Conservation (phyloP, 495 filamentous ascomycete genomes). For the Pyrenula massariospora region DNA sequence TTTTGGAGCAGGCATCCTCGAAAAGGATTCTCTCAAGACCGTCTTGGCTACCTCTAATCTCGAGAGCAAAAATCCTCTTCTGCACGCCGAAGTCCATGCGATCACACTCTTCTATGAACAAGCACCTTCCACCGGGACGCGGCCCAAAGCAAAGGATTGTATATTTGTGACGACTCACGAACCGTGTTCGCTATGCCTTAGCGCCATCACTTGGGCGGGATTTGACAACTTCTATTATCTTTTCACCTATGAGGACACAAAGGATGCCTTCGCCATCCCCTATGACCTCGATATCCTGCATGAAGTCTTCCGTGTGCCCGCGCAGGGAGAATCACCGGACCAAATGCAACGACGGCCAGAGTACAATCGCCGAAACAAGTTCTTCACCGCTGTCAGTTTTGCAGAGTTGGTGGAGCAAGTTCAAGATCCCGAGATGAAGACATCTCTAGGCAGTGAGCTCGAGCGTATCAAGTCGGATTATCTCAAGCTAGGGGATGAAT, state of each 20-base stretch:
- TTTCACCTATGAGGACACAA: slow-evolving; percentile 6
- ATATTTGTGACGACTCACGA: slow-evolving; percentile 6
- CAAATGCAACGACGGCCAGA: not conserved
- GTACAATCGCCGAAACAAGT: not conserved
- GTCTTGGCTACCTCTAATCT: slow-evolving; percentile 4
- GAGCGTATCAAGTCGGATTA: not conserved
- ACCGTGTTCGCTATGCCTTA: slow-evolving; percentile 5
- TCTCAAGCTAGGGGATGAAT: not conserved
- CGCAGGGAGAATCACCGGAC: not conserved
- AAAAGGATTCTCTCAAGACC: slow-evolving; percentile 1
- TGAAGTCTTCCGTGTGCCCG: slow-evolving; percentile 4
- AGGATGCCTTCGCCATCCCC: slow-evolving; percentile 2
- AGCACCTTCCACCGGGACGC: not conserved
- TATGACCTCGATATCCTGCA: slow-evolving; percentile 5
- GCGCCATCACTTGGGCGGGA: slow-evolving; percentile 6
- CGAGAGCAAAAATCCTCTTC: slow-evolving; percentile 3
- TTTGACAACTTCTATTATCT: slow-evolving; percentile 7
- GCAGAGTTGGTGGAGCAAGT: not conserved
- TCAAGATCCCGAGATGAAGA: not conserved
- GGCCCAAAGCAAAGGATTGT: slow-evolving; percentile 1
- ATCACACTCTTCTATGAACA: slow-evolving; percentile 5
- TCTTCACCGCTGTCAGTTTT: not conserved
- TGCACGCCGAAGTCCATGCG: slow-evolving; percentile 4
- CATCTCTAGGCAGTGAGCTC: not conserved
- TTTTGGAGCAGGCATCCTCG: slow-evolving; percentile 4